Evolutionary conservation across 2,329 filamentous ascomycete genomes (phyloP).

Genomic region (Rhexocercosporidium sp.): DNA sequence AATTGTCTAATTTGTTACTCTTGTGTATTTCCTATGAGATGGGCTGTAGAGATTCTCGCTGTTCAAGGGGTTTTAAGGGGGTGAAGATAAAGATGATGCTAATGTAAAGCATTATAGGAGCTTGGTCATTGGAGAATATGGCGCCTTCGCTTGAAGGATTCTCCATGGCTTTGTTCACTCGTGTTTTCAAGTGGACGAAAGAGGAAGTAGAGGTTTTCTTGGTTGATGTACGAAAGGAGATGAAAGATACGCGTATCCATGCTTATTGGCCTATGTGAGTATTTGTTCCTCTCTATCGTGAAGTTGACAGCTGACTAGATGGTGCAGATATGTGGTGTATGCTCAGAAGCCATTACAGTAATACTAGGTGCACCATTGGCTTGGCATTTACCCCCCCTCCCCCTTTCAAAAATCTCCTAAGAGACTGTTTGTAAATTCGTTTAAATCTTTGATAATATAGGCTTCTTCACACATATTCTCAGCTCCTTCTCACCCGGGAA

Average conservation of each 20-base stretch:
- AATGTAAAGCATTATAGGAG: conserved; percentile 17
- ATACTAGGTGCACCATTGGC: too few species aligned
- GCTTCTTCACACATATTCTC: neutral
- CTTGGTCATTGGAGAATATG: conserved; percentile 31
- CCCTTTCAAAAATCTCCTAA: too few species aligned
- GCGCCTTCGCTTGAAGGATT: conserved; percentile 24
- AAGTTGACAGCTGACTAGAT: neutral
- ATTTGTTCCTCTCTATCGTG: neutral
- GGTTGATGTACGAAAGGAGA: conserved; percentile 20
- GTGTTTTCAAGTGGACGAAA: conserved; percentile 26
- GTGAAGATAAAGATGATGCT: neutral
- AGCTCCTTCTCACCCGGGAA: neutral
- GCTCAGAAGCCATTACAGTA: conserved; percentile 12
- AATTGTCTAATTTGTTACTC: too few species aligned
- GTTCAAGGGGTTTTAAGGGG: neutral
- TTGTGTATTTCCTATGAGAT: too few species aligned
- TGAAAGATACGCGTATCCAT: conserved; percentile 24
- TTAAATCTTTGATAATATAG: neutral
- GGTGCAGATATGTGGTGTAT: conserved; percentile 12
- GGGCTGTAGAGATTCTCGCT: too few species aligned
- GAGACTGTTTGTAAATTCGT: too few species aligned
- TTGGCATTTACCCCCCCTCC: too few species aligned
- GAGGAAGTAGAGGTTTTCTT: conserved; percentile 24
- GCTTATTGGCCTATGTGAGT: conserved; percentile 25
- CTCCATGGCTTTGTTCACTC: conserved; percentile 32